These are phyloP conservation scores for Corylus heterophylla DNA, from an alignment of 306 rosid genomes.

Conservation along the genomic window DNA sequence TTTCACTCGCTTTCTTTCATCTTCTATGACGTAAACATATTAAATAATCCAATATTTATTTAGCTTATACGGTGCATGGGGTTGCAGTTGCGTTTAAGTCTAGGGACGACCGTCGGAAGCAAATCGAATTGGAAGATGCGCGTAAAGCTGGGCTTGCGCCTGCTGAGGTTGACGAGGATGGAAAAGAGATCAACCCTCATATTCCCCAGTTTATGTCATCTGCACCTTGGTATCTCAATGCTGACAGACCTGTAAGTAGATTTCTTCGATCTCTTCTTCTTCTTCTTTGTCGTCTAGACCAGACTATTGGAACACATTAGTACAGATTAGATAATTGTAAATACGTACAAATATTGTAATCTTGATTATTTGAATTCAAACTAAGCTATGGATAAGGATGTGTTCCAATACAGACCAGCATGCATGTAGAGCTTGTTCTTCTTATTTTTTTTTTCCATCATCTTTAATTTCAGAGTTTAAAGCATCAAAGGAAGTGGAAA, in stretches of 20 bases:
- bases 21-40: neutral
- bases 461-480: slow-evolving; percentile 43
- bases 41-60: neutral
- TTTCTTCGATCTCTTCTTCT: neutral
- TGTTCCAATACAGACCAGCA: no score
- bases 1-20: no score
- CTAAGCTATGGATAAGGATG: no score
- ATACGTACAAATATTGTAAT: no score
- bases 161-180: slow-evolving; percentile 68
- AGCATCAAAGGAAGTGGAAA: slow-evolving; percentile 67
- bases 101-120: slow-evolving; percentile 62
- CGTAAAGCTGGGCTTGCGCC: slow-evolving; percentile 80
- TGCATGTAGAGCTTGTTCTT: neutral
- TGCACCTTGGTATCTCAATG: slow-evolving; percentile 68
- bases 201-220: slow-evolving; percentile 68
- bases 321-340: no score
- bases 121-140: slow-evolving; percentile 64
- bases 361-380: no score
- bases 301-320: no score
- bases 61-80: neutral
- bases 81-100: slow-evolving; percentile 64
- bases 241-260: slow-evolving; percentile 50
- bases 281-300: neutral
- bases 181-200: slow-evolving; percentile 70
- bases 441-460: neutral